These are phyloP conservation scores for Fraxinus greggii DNA, from an alignment of 305 asterid genomes.

Conservation along the genomic window DNA sequence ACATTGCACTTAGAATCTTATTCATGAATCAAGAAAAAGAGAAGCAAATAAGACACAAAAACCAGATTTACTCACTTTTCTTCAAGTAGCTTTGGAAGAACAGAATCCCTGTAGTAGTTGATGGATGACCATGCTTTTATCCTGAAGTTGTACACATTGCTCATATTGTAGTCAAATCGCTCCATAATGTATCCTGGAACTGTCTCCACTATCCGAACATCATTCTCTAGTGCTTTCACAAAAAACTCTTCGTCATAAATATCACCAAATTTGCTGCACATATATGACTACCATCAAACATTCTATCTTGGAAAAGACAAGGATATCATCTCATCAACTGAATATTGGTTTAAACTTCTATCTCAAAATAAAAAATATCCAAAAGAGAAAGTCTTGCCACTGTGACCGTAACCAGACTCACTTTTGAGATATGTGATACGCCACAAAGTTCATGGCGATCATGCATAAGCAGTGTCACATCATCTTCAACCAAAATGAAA, in stretches of 20 bases:
- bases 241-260: slow-evolving; percentile 60
- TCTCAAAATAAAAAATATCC: background rate
- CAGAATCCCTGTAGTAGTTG: slow-evolving; percentile 64
- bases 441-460: background rate
- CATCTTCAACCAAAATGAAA: background rate
- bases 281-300: slow-evolving; percentile 24
- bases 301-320: slow-evolving; percentile 23
- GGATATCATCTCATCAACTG: slow-evolving; percentile 5
- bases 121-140: slow-evolving; percentile 89
- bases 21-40: slow-evolving; percentile 5
- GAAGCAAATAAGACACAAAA: slow-evolving; percentile 16
- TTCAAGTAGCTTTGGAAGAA: slow-evolving; percentile 86
- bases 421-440: background rate
- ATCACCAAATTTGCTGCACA: slow-evolving; percentile 89
- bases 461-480: background rate
- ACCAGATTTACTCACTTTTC: slow-evolving; percentile 60
- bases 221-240: slow-evolving; percentile 41
- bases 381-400: background rate
- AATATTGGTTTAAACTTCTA: background rate
- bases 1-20: background rate
- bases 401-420: background rate
- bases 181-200: slow-evolving; percentile 71
- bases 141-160: slow-evolving; percentile 86
- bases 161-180: slow-evolving; percentile 63
- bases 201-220: slow-evolving; percentile 69